Evolutionary conservation across 176 grass and related monocot genomes (phyloP).

Genomic region (Saccharum officinarum): DNA sequence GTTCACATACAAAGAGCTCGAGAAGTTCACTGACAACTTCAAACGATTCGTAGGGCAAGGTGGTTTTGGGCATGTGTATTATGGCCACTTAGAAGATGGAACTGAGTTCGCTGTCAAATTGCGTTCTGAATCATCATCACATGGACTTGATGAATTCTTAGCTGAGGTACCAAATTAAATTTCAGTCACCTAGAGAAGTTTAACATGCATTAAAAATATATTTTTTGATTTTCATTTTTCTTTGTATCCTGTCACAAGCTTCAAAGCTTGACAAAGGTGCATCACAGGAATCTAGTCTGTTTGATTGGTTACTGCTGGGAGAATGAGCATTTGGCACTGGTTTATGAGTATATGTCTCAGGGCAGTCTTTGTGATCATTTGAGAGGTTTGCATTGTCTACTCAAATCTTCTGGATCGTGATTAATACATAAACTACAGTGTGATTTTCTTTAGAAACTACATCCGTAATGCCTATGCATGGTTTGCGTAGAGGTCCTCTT

Average conservation of each 20-base stretch:
- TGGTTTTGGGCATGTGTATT: background rate
- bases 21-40: slow-evolving; percentile 24
- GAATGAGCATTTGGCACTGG: no score
- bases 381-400: no score
- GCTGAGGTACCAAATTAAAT: background rate
- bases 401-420: no score
- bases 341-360: no score
- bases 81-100: background rate
- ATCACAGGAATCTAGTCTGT: slow-evolving; percentile 23
- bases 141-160: background rate
- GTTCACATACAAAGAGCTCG: background rate
- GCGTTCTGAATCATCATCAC: background rate
- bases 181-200: no score
- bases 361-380: no score
- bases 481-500: no score
- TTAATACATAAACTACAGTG: no score
- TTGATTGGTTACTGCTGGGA: slow-evolving; percentile 16
- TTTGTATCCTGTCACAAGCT: background rate
- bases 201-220: background rate
- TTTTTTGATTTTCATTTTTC: background rate
- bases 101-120: background rate
- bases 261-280: slow-evolving; percentile 23
- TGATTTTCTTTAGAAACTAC: no score
- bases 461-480: no score
- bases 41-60: background rate